Evolutionary conservation across 2,329 filamentous ascomycete genomes (phyloP).

Genomic region (Amauroascus verrucosus): DNA sequence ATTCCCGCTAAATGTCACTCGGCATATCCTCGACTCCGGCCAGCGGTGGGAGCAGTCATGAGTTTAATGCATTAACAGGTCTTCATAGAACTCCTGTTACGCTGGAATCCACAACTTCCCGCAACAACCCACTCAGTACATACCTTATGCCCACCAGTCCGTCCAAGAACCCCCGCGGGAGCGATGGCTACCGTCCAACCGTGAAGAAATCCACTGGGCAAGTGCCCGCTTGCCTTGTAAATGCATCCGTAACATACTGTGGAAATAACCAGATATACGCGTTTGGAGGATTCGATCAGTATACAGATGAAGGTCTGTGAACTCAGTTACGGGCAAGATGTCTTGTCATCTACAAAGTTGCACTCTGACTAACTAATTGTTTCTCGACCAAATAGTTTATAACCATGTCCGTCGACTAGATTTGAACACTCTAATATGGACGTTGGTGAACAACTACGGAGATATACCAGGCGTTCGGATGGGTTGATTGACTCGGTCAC

Average conservation of each 20-base stretch:
- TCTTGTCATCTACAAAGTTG: not conserved
- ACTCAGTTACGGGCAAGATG: not conserved
- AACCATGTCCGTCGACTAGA: slow-evolving; percentile 92
- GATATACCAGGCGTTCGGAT: slow-evolving; percentile 95
- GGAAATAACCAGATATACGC: slow-evolving; percentile 96
- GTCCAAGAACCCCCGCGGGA: slow-evolving; percentile 51
- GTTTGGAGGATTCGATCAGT: slow-evolving; percentile 97
- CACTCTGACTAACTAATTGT: slow-evolving; percentile 7
- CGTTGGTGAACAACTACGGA: slow-evolving; percentile 92
- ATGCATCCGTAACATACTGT: slow-evolving; percentile 97
- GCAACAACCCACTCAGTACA: slow-evolving; percentile 37
- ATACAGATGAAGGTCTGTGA: slow-evolving; percentile 74
- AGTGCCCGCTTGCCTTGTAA: slow-evolving; percentile 87
- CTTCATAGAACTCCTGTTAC: slow-evolving; percentile 5
- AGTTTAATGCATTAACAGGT: slow-evolving; percentile 1
- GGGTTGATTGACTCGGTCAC: slow-evolving; percentile 48
- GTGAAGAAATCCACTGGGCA: slow-evolving; percentile 69
- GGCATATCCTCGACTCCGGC: not conserved
- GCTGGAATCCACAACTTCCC: not conserved
- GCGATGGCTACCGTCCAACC: slow-evolving; percentile 72
- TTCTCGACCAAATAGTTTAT: slow-evolving; percentile 51
- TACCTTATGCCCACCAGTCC: slow-evolving; percentile 89
- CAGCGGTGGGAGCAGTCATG: not conserved
- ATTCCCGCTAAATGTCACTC: slow-evolving; percentile 5
- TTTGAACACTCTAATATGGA: slow-evolving; percentile 82